Evolutionary conservation across 2,329 filamentous ascomycete species (phyloP).

Genomic region (Juglanconis oblonga): DNA sequence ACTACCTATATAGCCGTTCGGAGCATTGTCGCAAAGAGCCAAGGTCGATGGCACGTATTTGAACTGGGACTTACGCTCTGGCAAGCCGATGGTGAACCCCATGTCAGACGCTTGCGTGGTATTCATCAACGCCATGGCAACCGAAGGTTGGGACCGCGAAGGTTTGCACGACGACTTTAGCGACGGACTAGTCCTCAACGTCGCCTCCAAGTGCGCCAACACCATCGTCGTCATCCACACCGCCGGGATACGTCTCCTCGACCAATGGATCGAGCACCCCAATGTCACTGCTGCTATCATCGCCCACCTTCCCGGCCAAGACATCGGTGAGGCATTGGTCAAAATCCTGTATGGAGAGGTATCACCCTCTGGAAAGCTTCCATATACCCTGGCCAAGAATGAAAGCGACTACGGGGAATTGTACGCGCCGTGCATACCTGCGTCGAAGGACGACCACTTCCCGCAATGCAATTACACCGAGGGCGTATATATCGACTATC

Average conservation of each 20-base stretch:
- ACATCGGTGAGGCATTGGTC: constrained; percentile 56
- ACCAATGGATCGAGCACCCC: constrained; percentile 61
- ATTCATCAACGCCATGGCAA: constrained; percentile 68
- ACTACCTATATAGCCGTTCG: constrained; percentile 42
- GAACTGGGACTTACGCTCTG: constrained; percentile 51
- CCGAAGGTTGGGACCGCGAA: constrained; percentile 70
- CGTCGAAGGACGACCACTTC: constrained; percentile 41
- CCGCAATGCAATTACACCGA: constrained; percentile 63
- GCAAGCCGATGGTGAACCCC: constrained; percentile 42
- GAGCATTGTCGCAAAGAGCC: constrained; percentile 54
- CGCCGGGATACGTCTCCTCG: constrained; percentile 59
- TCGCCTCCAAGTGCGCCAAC: constrained; percentile 58
- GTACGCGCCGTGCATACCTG: constrained; percentile 47
- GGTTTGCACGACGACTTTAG: constrained; percentile 68
- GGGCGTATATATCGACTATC: constrained; percentile 53
- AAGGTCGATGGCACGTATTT: constrained; percentile 54
- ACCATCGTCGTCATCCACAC: constrained; percentile 65
- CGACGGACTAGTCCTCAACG: constrained; percentile 56
- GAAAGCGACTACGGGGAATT: constrained; percentile 51
- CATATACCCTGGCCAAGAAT: constrained; percentile 58
- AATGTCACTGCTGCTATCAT: constrained; percentile 64
- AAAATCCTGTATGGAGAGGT: constrained; percentile 57
- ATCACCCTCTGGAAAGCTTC: constrained; percentile 53
- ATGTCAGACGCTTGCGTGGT: constrained; percentile 61
- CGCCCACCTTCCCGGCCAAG: constrained; percentile 64